phyloP scores from a whole-genome alignment of 139 green algal species.

The Chlorella sp. region DNA sequence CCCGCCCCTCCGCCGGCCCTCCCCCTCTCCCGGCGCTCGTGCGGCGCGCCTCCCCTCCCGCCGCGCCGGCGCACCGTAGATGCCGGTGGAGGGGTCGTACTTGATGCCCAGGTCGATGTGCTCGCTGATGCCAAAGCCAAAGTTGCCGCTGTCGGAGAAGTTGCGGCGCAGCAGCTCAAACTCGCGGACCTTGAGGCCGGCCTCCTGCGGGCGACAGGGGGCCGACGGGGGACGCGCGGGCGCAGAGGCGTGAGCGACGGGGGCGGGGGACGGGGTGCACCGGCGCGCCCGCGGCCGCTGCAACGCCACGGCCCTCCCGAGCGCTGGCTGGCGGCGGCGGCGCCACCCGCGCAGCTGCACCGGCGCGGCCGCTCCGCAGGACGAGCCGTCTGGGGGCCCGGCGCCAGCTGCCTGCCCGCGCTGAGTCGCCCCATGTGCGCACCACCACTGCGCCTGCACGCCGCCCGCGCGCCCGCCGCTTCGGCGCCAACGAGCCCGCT shows the following conservation, averaged over 20 bases:
- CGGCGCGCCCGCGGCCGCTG: not conserved
- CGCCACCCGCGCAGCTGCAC: not conserved
- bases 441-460: no score
- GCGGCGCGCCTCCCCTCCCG: conserved; percentile 9
- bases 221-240: no score
- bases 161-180: conserved; percentile 98
- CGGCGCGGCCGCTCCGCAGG: not conserved
- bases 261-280: no score
- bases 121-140: conserved; percentile 96
- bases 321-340: no score
- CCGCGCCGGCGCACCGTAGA: conserved; percentile 93
- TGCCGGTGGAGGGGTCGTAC: conserved; percentile 99
- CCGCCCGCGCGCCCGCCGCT: no score
- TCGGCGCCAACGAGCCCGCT: no score
- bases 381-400: no score
- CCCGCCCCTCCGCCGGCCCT: no score
- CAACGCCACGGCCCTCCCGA: not conserved
- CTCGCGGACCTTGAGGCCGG: conserved; percentile 99
- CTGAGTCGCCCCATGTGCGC: no score
- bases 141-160: conserved; percentile 97
- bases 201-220: conserved; percentile 85
- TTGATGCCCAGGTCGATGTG: conserved; percentile 99
- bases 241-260: no score
- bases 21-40: no score
- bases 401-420: no score